Evolutionary conservation across 108 stramenopile genomes (phyloP), one percentile per base, ranked within the genome.

Genomic region (Asterionellopsis glacialis): DNA sequence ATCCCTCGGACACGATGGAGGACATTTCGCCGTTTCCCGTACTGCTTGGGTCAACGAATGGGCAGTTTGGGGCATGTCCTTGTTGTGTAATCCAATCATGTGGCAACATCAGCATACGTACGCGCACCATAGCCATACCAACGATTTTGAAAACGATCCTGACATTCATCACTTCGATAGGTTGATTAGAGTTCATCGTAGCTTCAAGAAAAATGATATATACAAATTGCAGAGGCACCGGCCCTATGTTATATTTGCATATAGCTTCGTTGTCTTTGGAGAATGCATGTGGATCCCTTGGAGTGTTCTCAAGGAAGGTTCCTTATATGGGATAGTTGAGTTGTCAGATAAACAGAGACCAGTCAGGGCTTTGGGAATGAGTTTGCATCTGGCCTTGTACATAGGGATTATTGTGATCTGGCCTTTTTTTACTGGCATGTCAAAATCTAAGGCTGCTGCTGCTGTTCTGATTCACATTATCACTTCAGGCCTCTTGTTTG

Each of bases 101-200:
- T 86, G 84, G 84, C 73, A 76, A 41, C 84, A 86, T 10, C 84
- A 86, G 59, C 84, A 86, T 55, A 86, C 84, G 15, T 86, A 77
- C 53, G 84, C 77, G 9, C 84, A 86, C 56, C 84, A 86, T 63
- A 68, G 69, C 15, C 72, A 59, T 61, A 86, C 84, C 21, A 86
- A 86, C 52, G 78, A 82, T 51, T 65, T 80, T 52, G 69, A 75
- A 22, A 68, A 72, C 10, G 84, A 86, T 74, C 84, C 84, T 1
- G 84, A 86, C 63, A 50, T 86, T 14, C 84, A 86, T 54, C 84
- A 86, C 55, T 86, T 79, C 68, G 65, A 61, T 0, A 14, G 27
- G 15, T 58, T 74, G 15, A 38, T 79, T 18, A 68, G 76, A 11
- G 76, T 77, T 1, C 78, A 84, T 61, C 64, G 67, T 28, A 63